phyloP scores from a whole-genome alignment of 805 yeast species.

The Monosporozyma yasuniensis region DNA sequence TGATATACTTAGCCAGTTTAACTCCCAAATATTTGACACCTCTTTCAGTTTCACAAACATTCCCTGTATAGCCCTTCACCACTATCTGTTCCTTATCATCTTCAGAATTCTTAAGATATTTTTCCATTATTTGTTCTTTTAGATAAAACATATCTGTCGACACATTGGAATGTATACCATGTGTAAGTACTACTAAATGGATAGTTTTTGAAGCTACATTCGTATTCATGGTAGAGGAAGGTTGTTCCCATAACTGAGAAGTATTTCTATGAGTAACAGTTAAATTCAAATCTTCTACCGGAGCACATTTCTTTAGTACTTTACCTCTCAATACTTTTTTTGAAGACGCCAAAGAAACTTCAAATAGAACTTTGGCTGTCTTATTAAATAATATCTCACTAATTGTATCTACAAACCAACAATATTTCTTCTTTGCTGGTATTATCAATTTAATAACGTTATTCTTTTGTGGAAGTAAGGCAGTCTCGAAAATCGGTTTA shows the following conservation, averaged over 20 bases:
- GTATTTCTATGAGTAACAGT: slow-evolving; percentile 46
- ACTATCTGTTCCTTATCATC: slow-evolving; percentile 39
- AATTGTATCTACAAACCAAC: slow-evolving; percentile 63
- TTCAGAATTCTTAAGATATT: slow-evolving; percentile 16
- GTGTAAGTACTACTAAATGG: slow-evolving; percentile 64
- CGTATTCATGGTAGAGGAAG: slow-evolving; percentile 40
- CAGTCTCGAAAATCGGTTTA: slow-evolving; percentile 66
- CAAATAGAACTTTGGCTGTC: slow-evolving; percentile 52
- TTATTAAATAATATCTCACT: slow-evolving; percentile 63
- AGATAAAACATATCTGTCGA: slow-evolving; percentile 67
- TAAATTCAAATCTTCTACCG: slow-evolving; percentile 30
- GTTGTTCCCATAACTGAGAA: slow-evolving; percentile 56
- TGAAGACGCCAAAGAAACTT: slow-evolving; percentile 34
- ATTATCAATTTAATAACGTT: slow-evolving; percentile 51
- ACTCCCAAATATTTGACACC: slow-evolving; percentile 69
- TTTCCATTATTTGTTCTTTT: slow-evolving; percentile 52
- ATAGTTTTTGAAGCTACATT: slow-evolving; percentile 38
- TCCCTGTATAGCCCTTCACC: slow-evolving; percentile 59
- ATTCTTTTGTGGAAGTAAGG: slow-evolving; percentile 59
- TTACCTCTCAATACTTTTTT: background rate
- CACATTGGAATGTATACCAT: slow-evolving; percentile 70
- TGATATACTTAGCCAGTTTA: slow-evolving; percentile 56
- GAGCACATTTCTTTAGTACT: background rate
- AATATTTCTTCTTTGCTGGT: slow-evolving; percentile 50
- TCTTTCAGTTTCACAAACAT: slow-evolving; percentile 68